Evolutionary conservation across 1,284 basidiomycete genomes (phyloP), one percentile per base, ranked within the genome.

Genomic region (Vanrija sp.): DNA sequence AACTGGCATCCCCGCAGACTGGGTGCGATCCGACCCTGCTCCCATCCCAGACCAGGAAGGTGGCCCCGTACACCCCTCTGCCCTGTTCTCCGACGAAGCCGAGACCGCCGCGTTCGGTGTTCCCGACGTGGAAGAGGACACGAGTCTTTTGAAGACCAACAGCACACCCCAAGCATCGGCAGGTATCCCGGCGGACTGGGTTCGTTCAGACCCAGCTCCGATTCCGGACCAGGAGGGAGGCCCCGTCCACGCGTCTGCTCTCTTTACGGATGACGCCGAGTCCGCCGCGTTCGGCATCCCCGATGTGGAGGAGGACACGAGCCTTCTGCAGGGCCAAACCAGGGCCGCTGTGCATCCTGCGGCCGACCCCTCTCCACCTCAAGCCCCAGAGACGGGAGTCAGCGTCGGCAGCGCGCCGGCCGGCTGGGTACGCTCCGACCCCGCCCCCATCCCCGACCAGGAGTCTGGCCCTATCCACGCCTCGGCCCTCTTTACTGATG

Each of bases 281-380:
- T 45, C 45, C 18, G 42, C 38, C 25, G 42, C 42, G 9, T 54
- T 54, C 31, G 47, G 49, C 25, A 39, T 47, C n/a, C 37, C 24
- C 9, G 38, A 15, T 15, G 31, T 27, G n/a, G 27, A 45, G 37
- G 15, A n/a, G 4, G 37, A 25, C n/a, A 16, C 35, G 20, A 24
- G 16, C 22, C 35, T 23, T 6, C 45, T 36, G 45, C 35, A 9
- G 12, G 12, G 31, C 9, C 31, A 31, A 5, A 31, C 8, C 9
- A 31, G 31, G 31, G 31, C 12, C 4, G 31, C 31, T 12, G 31
- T 2, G 12, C 9, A 9, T 4, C 12, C 31, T 2, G 12, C 5
- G 4, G 12, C 12, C 31, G 31, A 31, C 12, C 12, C 31, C 9
- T 31, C 31, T 4, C 31, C 5, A 14, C 31, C 31, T 14, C 8